phyloP scores from a whole-genome alignment of 2,329 filamentous ascomycete species.

The Cladosporium velox region DNA sequence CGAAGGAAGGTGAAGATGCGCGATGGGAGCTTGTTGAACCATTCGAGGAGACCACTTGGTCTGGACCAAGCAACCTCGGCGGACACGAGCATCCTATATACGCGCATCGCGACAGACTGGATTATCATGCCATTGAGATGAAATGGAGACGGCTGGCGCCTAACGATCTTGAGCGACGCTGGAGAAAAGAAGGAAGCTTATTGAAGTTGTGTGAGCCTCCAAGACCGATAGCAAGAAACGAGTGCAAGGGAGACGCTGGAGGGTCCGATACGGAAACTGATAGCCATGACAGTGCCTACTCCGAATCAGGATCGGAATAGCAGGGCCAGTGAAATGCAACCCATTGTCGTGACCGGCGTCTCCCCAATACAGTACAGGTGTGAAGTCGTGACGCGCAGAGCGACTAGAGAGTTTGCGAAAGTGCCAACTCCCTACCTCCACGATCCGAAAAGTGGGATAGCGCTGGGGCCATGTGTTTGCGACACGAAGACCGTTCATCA shows the following conservation, averaged over 20 bases:
- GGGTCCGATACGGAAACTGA: neutral
- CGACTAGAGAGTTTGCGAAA: neutral
- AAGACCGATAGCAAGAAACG: neutral
- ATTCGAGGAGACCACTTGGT: neutral
- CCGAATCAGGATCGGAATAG: neutral
- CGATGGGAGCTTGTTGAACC: neutral
- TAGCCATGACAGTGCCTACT: neutral
- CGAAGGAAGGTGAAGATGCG: neutral
- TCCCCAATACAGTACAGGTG: neutral
- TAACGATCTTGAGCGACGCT: neutral
- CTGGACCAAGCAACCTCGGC: slow-evolving; percentile 1
- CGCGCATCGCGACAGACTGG: neutral
- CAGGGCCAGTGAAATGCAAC: neutral
- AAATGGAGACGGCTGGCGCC: neutral
- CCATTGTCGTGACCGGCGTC: neutral
- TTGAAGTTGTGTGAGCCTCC: neutral
- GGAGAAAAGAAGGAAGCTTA: neutral
- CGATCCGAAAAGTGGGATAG: neutral
- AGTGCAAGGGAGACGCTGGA: neutral
- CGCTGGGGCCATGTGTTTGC: neutral
- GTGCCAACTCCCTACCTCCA: neutral
- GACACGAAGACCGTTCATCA: neutral
- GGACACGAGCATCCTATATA: neutral
- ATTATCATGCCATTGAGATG: slow-evolving; percentile 1
- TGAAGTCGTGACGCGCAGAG: neutral